Conservation (phyloP, 2,329 filamentous ascomycete species). For the Aspergillus udagawae region DNA sequence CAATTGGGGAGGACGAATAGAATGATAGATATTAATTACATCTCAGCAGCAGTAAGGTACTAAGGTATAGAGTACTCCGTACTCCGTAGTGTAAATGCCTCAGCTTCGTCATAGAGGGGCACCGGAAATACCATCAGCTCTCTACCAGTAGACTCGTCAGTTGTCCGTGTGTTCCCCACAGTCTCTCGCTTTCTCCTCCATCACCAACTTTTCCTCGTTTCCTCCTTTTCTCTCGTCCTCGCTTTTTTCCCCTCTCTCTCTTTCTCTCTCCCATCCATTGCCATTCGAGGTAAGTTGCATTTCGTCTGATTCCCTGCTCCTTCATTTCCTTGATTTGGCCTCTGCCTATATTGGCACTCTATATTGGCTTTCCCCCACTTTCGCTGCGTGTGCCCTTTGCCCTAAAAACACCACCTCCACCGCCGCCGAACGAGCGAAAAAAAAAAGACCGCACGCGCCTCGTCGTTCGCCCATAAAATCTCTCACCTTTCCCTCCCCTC, state of each 20-base stretch:
- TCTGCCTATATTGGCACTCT: constrained; percentile 1
- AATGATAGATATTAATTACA: no score
- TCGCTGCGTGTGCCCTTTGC: constrained; percentile 22
- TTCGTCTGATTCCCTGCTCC: background rate
- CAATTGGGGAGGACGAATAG: no score
- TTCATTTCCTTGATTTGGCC: constrained; percentile 4
- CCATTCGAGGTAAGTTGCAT: constrained; percentile 7
- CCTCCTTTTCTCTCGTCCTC: background rate
- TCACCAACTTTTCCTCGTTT: background rate
- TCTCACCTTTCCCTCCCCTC: constrained; percentile 8
- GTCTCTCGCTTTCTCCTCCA: background rate
- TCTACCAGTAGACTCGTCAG: no score
- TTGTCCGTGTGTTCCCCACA: background rate
- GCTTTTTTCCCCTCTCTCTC: constrained; percentile 1
- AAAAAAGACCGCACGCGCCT: constrained; percentile 2
- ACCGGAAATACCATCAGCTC: background rate
- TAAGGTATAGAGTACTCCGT: background rate
- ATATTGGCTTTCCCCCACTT: background rate
- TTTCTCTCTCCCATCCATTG: background rate
- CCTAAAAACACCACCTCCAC: constrained; percentile 17
- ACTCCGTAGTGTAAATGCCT: background rate
- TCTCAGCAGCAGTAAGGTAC: no score
- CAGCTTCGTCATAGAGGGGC: constrained; percentile 3
- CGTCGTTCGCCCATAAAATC: constrained; percentile 11
- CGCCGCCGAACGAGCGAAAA: constrained; percentile 10